Base-by-base conservation (phyloP, 1,284 basidiomycete species). In the Singerocomus inundabilis region DNA sequence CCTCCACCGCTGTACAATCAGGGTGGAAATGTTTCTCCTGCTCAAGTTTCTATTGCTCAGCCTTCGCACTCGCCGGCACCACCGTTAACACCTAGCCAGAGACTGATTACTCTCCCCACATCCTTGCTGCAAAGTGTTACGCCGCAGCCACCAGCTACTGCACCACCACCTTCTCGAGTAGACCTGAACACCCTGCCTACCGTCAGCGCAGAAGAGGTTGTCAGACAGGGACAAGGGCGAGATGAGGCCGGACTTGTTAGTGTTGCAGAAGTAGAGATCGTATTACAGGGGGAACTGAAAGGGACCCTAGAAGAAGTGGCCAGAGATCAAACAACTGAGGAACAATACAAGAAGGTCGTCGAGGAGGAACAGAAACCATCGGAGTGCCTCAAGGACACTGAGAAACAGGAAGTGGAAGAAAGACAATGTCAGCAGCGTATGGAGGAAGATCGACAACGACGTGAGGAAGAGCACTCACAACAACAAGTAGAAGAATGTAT, bases 371-470 rank as follows among this genome's bases (percentile, higher is more conserved):
- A n/a, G 30, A 35, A 21, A 21, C 44, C 33, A 25, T 26, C 7
- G 21, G 40, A 45, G 10, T 32, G 0, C 3, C 38, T 11, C 5
- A 33, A 47, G 26, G 48, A 52, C 35, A 21, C 24, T 5, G 46
- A 43, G 34, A 44, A 32, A 5, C 53, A 55, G 26, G 35, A 41
- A 30, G 51, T 15, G 6, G 59, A 68, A 36, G 49, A 49, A 11
- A 45, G n/a, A 11, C 49, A 52, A 16, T 6, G 25, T 33, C 42
- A 8, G 28, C 31, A 36, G n/a, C 52, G 13, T 8, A 46, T 33
- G 32, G 62, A 56, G 26, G 55, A 60, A 28, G 49, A 46, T 10
- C 28, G 34, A 28, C 51, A 29, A 28, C 42, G 34, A 29, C 46
- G 31, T 26, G 54, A 60, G 33, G 56, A 58, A 43, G 64, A 48